Conservation (phyloP, 306 rosid genomes). For the Castanea mollissima region DNA sequence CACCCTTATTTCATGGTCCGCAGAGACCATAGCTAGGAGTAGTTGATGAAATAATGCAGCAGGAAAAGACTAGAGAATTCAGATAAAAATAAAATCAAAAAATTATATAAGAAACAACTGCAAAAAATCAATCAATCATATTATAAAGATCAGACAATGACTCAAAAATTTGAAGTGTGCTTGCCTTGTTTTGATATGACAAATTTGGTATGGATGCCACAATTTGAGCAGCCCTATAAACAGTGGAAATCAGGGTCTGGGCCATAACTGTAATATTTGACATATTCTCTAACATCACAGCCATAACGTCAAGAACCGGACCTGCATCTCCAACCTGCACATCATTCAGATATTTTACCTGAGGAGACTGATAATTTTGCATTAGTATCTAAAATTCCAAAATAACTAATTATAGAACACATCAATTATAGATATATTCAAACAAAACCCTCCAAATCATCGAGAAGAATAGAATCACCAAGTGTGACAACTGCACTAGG, state of each 20-base stretch:
- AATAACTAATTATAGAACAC: slow-evolving; percentile 22
- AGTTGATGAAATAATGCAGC: slow-evolving; percentile 93
- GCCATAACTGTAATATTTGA: slow-evolving; percentile 59
- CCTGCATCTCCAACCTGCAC: slow-evolving; percentile 88
- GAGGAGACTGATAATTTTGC: slow-evolving; percentile 30
- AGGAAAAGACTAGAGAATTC: slow-evolving; percentile 68
- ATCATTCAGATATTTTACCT: slow-evolving; percentile 28
- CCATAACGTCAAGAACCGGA: slow-evolving; percentile 83
- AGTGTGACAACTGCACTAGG: slow-evolving; percentile 71
- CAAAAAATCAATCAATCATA: too few relatives aligned
- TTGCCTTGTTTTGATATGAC: slow-evolving; percentile 79
- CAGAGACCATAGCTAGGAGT: slow-evolving; percentile 83
- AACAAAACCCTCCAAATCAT: neutral
- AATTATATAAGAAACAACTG: neutral
- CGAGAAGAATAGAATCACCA: slow-evolving; percentile 43
- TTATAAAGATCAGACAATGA: slow-evolving; percentile 13
- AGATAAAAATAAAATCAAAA: slow-evolving; percentile 28
- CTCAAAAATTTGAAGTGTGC: slow-evolving; percentile 27
- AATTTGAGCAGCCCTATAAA: slow-evolving; percentile 74
- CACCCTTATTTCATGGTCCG: slow-evolving; percentile 83
- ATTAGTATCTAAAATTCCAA: slow-evolving; percentile 17
- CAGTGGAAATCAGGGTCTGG: slow-evolving; percentile 67
- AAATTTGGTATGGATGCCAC: slow-evolving; percentile 76
- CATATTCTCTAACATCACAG: slow-evolving; percentile 79
- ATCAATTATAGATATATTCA: slow-evolving; percentile 42